Evolutionary conservation across 768 basidiomycete species (phyloP), one percentile per base, ranked within the genome.

Genomic region (Tricholoma sp.): DNA sequence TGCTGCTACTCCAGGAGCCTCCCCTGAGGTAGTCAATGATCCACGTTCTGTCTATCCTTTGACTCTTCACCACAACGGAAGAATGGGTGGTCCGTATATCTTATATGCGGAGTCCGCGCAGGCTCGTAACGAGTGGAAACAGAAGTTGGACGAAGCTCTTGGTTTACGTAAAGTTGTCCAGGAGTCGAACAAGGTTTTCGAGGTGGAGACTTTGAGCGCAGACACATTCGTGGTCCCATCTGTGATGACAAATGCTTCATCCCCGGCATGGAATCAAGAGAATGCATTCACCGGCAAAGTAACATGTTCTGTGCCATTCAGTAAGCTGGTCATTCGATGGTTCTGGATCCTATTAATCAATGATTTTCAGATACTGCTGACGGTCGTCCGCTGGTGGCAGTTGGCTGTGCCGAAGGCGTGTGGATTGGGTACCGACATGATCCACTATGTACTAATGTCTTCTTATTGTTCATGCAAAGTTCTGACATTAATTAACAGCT

Each of bases 401-500:
- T 98, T 63, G 97, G 95, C 7, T 97, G 94, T 70, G 88, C 89
- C 0, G 94, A 97, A 66, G 97, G 97, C 32, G 93, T 98, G 5
- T 99, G 94, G 92, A 97, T 98, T 65, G 96, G 96, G 0, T 89
- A 94, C 73, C 83, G 92, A 39, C 89, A 92, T 61, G 90, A 96
- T 70, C 88, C 94, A 2, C 77, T 81, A 67, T 94, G 92, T 93
- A 69, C 59, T 85, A 10, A 31, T n/a, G 50, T 32, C 31, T 45
- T 43, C 18, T 43, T 8, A 7, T 43, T 4, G 22, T 12, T 24
- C 27, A 18, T 4, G 37, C 22, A 52, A 41, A 59, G 1, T 29
- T 57, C 59, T 53, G 32, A 35, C 18, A 54, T 46, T 27, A 29
- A 19, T 51, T n/a, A 31, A 24, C 58, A 95, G 92, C 94, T 2